A percentile compares a stretch with the other conserved stretches of the same genome.
Conservation (phyloP, 2,329 filamentous ascomycete genomes). For the Penicillium sclerotiorum region DNA sequence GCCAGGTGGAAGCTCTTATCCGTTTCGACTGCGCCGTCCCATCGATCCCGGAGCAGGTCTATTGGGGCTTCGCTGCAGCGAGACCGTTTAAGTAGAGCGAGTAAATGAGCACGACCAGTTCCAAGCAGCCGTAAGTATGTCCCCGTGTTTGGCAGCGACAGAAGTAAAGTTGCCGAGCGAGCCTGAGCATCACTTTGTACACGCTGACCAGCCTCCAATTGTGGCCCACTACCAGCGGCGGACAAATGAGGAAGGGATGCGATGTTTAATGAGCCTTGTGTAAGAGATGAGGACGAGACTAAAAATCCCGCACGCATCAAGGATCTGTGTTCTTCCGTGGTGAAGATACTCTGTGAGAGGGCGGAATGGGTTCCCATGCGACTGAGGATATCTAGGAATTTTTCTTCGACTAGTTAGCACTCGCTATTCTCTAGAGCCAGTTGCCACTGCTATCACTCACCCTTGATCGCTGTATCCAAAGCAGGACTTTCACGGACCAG, state of each 20-base stretch:
- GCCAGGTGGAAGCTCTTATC: conserved; percentile 48
- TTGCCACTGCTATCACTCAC: conserved; percentile 20
- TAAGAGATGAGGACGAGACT: conserved; percentile 49
- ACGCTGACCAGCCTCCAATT: conserved; percentile 12
- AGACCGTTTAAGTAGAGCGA: conserved; percentile 56
- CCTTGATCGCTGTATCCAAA: conserved; percentile 39
- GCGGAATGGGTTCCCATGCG: conserved; percentile 51
- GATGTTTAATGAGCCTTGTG: conserved; percentile 43
- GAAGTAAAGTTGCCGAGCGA: conserved; percentile 45
- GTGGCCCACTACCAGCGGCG: conserved; percentile 20
- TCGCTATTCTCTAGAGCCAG: background rate
- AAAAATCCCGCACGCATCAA: conserved; percentile 59
- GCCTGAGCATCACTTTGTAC: conserved; percentile 26
- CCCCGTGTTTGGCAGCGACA: conserved; percentile 63
- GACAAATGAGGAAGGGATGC: conserved; percentile 44
- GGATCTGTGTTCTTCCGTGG: conserved; percentile 49
- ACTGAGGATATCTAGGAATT: conserved; percentile 54
- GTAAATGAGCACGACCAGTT: conserved; percentile 57
- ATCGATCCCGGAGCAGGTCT: conserved; percentile 59
- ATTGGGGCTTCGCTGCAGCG: conserved; percentile 58
- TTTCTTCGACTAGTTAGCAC: conserved; percentile 36
- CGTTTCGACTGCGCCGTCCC: conserved; percentile 62
- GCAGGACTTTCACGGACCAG: conserved; percentile 39
- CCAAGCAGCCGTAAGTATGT: conserved; percentile 61
- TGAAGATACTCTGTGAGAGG: conserved; percentile 49